Base-by-base conservation (phyloP, 805 yeast species). In the Cyberlindnera maclurae region DNA sequence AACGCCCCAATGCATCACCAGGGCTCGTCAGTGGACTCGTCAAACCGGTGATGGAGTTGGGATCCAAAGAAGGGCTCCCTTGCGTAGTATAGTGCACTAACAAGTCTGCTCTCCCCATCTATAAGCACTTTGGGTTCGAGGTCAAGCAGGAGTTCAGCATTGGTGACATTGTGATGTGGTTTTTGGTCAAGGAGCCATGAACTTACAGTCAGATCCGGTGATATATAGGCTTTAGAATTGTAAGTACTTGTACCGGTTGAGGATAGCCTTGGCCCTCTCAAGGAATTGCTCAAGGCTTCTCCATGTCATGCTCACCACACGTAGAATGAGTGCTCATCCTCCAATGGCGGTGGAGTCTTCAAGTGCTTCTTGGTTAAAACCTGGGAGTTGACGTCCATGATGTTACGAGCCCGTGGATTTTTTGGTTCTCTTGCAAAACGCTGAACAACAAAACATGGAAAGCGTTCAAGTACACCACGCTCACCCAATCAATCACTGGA, bases 241-340 rank as follows among this genome's bases (percentile, higher is more conserved):
- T 34, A 88, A 68, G 57, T 89, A 93, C 62, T 90, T 90, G 68
- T 90, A 93, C 18, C 98, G 98, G 60, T 93, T 93, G 72, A 93
- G 62, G 54, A 93, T 93, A 16, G 80, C 83, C 39, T 86, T 82
- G 47, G 81, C 82, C 24, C 66, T 66, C 50, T 88, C 97, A 56
- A 93, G 69, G 60, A 93, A 93, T 0, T 72, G 58, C 58, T 87
- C 95, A 40, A 93, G 70, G n/a, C 62, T 93, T 93, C 47, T 77
- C 89, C 61, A 84, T 90, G 58, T 93, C 97, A 55, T 93, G 98
- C 31, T 83, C 94, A 50, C 82, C 81, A 58, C 2, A 93, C 79
- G 58, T 87, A 90, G 59, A 88, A 93, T 38, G 96, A 95, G 62
- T 84, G 81, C 43, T 79, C 78, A 17, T 74, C 77, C 49, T 82